Conservation (phyloP, 352 stramenopile genomes). For the Pythium phragmitis region DNA sequence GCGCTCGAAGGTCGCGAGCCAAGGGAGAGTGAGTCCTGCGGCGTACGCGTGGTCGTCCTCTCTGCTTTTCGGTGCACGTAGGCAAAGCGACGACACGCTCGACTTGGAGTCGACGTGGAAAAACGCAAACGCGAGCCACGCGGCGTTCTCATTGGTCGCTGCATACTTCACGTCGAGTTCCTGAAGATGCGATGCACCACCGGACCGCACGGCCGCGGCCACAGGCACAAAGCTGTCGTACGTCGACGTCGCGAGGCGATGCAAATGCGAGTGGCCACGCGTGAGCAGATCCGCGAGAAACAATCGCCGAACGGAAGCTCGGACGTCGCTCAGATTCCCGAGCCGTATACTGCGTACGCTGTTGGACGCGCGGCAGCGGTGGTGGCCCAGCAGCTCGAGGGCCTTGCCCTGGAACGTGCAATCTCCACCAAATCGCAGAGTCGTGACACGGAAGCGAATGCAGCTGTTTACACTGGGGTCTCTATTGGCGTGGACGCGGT, state of each 20-base stretch:
- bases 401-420: slow-evolving; percentile 15
- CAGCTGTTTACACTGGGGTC: not conserved
- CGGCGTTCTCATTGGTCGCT: slow-evolving; percentile 5
- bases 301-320: not conserved
- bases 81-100: slow-evolving; percentile 29
- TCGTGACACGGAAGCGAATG: not conserved
- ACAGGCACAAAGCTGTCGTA: slow-evolving; percentile 4
- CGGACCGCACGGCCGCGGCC: not conserved
- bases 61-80: slow-evolving; percentile 2
- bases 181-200: not conserved
- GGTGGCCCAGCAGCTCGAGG: slow-evolving; percentile 9
- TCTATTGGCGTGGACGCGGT: not conserved
- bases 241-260: not conserved
- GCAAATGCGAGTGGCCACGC: not conserved
- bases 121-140: slow-evolving; percentile 42
- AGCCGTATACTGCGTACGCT: not conserved
- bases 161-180: slow-evolving; percentile 5
- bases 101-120: slow-evolving; percentile 41
- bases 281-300: slow-evolving; percentile 6
- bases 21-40: not conserved
- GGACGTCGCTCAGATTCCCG: not conserved
- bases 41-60: not conserved
- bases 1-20: slow-evolving; percentile 15
- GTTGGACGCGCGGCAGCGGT: not conserved
- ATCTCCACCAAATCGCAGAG: slow-evolving; percentile 1